Evolutionary conservation across 768 basidiomycete genomes (phyloP).

Genomic region (Tricholoma bakamatsutake): DNA sequence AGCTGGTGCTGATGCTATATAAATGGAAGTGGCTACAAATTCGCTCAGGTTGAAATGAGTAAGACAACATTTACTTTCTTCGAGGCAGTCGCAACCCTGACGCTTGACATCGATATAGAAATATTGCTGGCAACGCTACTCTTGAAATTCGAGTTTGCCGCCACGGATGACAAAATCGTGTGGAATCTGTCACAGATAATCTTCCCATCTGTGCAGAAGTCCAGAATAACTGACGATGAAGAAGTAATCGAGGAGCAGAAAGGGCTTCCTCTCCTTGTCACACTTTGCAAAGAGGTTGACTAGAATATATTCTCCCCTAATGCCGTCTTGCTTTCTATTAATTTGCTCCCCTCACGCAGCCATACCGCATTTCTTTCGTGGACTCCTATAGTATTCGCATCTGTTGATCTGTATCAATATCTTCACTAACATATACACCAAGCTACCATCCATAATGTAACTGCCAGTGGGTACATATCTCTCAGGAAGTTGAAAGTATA

Average conservation of each 20-base stretch:
- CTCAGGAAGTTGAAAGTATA: too few species aligned
- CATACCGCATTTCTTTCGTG: not conserved
- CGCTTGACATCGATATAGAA: constrained; percentile 20
- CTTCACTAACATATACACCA: too few species aligned
- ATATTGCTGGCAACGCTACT: constrained; percentile 33
- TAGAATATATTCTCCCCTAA: not conserved
- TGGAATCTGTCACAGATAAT: constrained; percentile 47
- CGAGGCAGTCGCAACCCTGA: not conserved
- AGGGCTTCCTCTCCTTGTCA: constrained; percentile 30
- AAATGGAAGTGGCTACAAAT: constrained; percentile 39
- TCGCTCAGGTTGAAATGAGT: constrained; percentile 56
- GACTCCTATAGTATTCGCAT: not conserved
- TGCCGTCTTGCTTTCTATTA: not conserved
- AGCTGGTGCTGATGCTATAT: not conserved
- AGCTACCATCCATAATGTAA: too few species aligned
- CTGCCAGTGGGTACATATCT: too few species aligned
- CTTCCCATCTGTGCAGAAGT: constrained; percentile 32
- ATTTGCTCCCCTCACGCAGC: not conserved
- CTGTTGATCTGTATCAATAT: too few species aligned
- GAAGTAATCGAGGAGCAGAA: constrained; percentile 24
- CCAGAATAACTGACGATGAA: constrained; percentile 6
- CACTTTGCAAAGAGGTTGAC: constrained; percentile 2
- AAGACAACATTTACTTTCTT: constrained; percentile 11
- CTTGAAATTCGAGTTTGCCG: constrained; percentile 28
- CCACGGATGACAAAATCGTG: constrained; percentile 31